These are phyloP conservation scores for Coemansia sp. DNA, from an alignment of 192 early-diverging fungal species.

Conservation along the genomic window DNA sequence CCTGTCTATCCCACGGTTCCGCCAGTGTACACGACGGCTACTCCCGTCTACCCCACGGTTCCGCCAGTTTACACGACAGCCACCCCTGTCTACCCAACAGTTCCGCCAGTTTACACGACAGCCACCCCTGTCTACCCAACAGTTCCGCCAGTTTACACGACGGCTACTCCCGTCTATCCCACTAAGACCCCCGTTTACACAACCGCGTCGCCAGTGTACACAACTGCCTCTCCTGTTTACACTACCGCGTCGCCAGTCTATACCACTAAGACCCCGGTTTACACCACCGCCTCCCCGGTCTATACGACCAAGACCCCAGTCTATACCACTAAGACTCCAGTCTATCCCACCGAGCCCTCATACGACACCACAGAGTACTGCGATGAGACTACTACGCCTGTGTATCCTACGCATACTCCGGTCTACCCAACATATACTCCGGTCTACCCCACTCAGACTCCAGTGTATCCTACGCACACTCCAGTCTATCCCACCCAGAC, in stretches of 20 bases:
- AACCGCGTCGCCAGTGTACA: neutral
- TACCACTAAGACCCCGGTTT: neutral
- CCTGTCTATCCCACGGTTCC: neutral
- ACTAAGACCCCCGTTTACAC: neutral
- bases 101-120: neutral
- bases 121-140: neutral
- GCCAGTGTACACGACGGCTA: neutral
- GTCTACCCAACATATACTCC: neutral
- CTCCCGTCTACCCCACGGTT: neutral
- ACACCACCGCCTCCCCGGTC: constrained; percentile 7
- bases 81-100: neutral
- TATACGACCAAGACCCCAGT: neutral
- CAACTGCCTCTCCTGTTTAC: neutral
- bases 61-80: neutral
- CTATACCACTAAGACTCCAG: constrained; percentile 9
- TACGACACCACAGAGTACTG: constrained; percentile 6
- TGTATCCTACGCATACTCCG: neutral
- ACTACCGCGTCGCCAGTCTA: constrained; percentile 12
- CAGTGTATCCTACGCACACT: neutral
- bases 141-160: neutral
- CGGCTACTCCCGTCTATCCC: neutral
- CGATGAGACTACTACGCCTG: constrained; percentile 1
- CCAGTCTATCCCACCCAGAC: too few species aligned
- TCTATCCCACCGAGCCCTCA: constrained; percentile 16
- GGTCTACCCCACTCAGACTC: neutral